phyloP scores from a whole-genome alignment of 2,329 filamentous ascomycete species.

The Ascomycota sp. region DNA sequence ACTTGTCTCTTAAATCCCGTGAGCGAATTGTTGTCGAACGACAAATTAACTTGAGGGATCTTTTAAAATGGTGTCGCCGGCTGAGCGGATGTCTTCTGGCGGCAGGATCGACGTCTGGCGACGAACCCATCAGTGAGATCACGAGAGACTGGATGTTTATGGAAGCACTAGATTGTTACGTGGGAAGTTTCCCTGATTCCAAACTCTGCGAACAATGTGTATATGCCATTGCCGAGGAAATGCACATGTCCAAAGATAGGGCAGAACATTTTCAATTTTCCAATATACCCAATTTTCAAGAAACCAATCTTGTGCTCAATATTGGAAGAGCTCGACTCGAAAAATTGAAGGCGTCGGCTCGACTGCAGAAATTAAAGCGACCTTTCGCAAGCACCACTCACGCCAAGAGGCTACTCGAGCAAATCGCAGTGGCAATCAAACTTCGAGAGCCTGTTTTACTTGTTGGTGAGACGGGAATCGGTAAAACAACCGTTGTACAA shows the following conservation, averaged over 20 bases:
- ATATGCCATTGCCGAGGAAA: conserved; percentile 55
- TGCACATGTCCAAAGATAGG: conserved; percentile 66
- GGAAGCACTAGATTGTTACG: conserved; percentile 83
- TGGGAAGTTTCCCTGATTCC: conserved; percentile 51
- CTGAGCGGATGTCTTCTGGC: conserved; percentile 41
- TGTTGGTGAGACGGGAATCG: conserved; percentile 96
- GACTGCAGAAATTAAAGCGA: conserved; percentile 28
- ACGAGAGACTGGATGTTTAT: conserved; percentile 69
- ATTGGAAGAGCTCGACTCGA: conserved; percentile 45
- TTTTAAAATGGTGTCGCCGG: conserved; percentile 78
- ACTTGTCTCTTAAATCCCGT: conserved; percentile 13
- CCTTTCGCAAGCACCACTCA: conserved; percentile 79
- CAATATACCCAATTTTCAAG: conserved; percentile 48
- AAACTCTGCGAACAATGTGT: conserved; percentile 37
- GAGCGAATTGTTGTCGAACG: conserved; percentile 22
- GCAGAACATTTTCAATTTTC: conserved; percentile 54
- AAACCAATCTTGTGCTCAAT: conserved; percentile 31
- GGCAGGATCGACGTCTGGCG: conserved; percentile 38
- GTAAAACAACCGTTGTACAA: conserved; percentile 91
- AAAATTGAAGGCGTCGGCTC: conserved; percentile 29
- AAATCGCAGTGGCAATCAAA: conserved; percentile 62
- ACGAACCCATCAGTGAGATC: conserved; percentile 49
- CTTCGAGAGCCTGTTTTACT: conserved; percentile 75
- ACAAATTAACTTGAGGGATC: conserved; percentile 48
- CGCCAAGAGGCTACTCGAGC: conserved; percentile 65